Evolutionary conservation across 805 yeast genomes (phyloP).

Genomic region (Candida easanensis): DNA sequence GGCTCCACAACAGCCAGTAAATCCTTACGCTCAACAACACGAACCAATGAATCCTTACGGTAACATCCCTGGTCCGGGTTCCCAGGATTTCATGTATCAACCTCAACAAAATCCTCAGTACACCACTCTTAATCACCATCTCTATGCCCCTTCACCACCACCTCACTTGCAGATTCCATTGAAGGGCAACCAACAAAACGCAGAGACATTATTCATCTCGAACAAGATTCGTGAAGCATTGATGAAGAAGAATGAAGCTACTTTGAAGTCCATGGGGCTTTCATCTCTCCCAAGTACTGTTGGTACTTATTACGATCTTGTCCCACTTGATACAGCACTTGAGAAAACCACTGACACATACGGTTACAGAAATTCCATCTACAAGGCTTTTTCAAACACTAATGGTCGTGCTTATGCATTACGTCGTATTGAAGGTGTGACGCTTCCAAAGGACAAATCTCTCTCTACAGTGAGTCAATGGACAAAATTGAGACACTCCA

Average conservation of each 20-base stretch:
- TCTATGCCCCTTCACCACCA: slow-evolving; percentile 88
- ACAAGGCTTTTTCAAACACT: slow-evolving; percentile 73
- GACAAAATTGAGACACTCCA: slow-evolving; percentile 54
- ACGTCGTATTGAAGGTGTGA: slow-evolving; percentile 66
- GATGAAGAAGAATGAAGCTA: slow-evolving; percentile 74
- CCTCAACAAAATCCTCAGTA: slow-evolving; percentile 30
- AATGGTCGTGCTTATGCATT: slow-evolving; percentile 80
- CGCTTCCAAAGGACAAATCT: slow-evolving; percentile 52
- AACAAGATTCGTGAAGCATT: slow-evolving; percentile 68
- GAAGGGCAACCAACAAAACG: slow-evolving; percentile 68
- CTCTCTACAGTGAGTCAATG: slow-evolving; percentile 64
- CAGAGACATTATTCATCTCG: slow-evolving; percentile 68
- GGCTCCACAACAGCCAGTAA: slow-evolving; percentile 8
- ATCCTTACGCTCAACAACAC: slow-evolving; percentile 20
- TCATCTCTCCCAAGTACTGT: slow-evolving; percentile 70
- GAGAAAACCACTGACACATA: slow-evolving; percentile 36
- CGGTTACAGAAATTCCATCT: slow-evolving; percentile 59
- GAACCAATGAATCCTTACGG: slow-evolving; percentile 13
- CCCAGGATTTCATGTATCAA: slow-evolving; percentile 14
- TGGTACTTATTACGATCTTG: slow-evolving; percentile 80
- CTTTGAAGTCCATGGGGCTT: slow-evolving; percentile 63
- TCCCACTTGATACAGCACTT: slow-evolving; percentile 64
- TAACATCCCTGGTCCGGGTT: slow-evolving; percentile 2
- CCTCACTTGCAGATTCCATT: slow-evolving; percentile 62
- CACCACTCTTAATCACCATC: slow-evolving; percentile 76